A percentile compares a stretch with the other conserved stretches of the same genome.
phyloP scores from a whole-genome alignment of 208 protist genomes.

The Lotmaria passim region DNA sequence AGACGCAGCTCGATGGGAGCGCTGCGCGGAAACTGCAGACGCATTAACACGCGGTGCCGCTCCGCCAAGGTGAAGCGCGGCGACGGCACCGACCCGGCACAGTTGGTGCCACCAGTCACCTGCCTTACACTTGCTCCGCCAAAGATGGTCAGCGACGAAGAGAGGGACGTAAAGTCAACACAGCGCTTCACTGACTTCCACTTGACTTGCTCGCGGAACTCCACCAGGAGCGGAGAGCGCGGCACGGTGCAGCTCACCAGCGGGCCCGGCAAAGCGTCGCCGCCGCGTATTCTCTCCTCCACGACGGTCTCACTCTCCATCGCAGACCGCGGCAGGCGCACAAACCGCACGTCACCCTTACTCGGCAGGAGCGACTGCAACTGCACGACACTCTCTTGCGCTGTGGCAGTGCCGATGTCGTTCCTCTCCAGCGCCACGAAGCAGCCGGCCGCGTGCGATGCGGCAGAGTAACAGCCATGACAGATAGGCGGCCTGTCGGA shows the following conservation, averaged over 20 bases:
- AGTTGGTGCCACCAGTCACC: slow-evolving; percentile 25
- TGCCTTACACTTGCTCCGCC: slow-evolving; percentile 8
- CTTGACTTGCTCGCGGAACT: slow-evolving; percentile 29
- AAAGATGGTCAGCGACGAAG: slow-evolving; percentile 22
- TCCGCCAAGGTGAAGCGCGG: slow-evolving; percentile 50
- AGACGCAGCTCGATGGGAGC: slow-evolving; percentile 48
- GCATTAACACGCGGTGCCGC: slow-evolving; percentile 61
- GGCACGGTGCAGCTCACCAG: background rate
- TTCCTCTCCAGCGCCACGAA: slow-evolving; percentile 24
- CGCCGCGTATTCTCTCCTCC: slow-evolving; percentile 19
- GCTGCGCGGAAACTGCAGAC: slow-evolving; percentile 41
- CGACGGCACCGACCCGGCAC: slow-evolving; percentile 24
- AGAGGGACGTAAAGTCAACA: slow-evolving; percentile 36
- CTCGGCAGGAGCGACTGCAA: slow-evolving; percentile 24
- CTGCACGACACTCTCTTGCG: background rate
- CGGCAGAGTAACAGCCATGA: background rate
- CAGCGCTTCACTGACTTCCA: slow-evolving; percentile 31
- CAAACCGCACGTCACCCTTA: slow-evolving; percentile 30
- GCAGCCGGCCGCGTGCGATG: slow-evolving; percentile 15
- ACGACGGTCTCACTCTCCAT: slow-evolving; percentile 3
- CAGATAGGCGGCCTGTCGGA: background rate
- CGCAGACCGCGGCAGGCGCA: slow-evolving; percentile 20
- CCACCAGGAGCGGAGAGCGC: slow-evolving; percentile 22
- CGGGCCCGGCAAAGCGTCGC: background rate
- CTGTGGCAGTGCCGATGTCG: background rate